Conservation (phyloP, 805 yeast genomes). For the Helenozyma rhizophorensis region DNA sequence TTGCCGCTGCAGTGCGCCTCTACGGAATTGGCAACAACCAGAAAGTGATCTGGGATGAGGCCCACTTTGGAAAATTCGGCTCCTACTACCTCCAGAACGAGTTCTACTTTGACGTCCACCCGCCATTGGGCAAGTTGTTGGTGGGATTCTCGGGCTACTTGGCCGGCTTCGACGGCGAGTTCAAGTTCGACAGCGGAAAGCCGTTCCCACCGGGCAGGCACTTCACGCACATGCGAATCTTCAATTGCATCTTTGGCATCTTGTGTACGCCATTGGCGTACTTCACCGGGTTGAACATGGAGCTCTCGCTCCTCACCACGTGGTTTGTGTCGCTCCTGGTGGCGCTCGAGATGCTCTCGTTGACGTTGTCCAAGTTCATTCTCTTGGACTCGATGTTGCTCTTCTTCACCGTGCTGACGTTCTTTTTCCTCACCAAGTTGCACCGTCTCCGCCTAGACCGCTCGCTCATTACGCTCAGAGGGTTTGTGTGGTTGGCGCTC, state of each 20-base stretch:
- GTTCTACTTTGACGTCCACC: slow-evolving; percentile 95
- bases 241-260: slow-evolving; percentile 66
- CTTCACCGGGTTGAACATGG: slow-evolving; percentile 32
- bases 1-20: slow-evolving; percentile 42
- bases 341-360: slow-evolving; percentile 61
- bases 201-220: slow-evolving; percentile 59
- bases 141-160: slow-evolving; percentile 83
- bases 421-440: slow-evolving; percentile 38
- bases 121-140: slow-evolving; percentile 93
- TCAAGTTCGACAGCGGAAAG: slow-evolving; percentile 66
- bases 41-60: slow-evolving; percentile 94
- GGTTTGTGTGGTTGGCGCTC: slow-evolving; percentile 52
- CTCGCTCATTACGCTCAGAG: slow-evolving; percentile 34
- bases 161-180: slow-evolving; percentile 81
- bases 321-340: slow-evolving; percentile 62
- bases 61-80: slow-evolving; percentile 96
- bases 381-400: slow-evolving; percentile 72
- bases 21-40: slow-evolving; percentile 55
- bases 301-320: slow-evolving; percentile 33
- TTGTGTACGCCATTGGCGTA: slow-evolving; percentile 69
- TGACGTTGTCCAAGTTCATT: slow-evolving; percentile 70
- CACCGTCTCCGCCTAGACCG: slow-evolving; percentile 41
- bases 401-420: slow-evolving; percentile 58
- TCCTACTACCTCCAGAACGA: slow-evolving; percentile 83
- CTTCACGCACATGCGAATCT: slow-evolving; percentile 62